Evolutionary conservation across 441 rosid genomes (phyloP).

Genomic region (Aleurites moluccanus): DNA sequence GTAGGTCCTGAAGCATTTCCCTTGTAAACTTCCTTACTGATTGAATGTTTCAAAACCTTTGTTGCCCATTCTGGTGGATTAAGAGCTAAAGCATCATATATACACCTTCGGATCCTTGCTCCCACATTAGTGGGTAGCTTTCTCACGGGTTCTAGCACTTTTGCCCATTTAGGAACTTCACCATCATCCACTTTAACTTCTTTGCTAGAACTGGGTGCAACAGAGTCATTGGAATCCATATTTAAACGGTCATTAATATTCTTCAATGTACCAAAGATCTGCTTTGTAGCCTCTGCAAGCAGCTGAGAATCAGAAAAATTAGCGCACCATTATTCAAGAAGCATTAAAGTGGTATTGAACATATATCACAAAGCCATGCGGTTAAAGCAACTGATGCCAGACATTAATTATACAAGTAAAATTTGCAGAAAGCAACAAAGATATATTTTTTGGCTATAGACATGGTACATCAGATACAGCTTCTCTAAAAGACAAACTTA

Average conservation of each 20-base stretch:
- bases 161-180: conserved; percentile 56
- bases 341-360: background rate
- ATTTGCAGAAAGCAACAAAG: background rate
- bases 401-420: background rate
- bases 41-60: conserved; percentile 48
- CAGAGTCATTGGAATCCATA: conserved; percentile 27
- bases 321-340: conserved; percentile 26
- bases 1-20: conserved; percentile 76
- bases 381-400: background rate
- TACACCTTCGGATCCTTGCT: conserved; percentile 58
- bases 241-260: conserved; percentile 29
- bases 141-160: conserved; percentile 49
- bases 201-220: conserved; percentile 27
- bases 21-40: conserved; percentile 62
- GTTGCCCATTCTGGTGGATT: conserved; percentile 65
- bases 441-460: background rate
- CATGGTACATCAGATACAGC: background rate
- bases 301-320: conserved; percentile 51
- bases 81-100: conserved; percentile 48
- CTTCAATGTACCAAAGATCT: conserved; percentile 43
- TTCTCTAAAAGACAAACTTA: background rate
- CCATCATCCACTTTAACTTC: conserved; percentile 24
- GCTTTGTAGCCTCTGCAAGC: conserved; percentile 61
- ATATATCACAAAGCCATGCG: background rate
- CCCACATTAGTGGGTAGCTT: conserved; percentile 67